phyloP scores from a whole-genome alignment of 2,329 filamentous ascomycete species.

The Botrytis elliptica region DNA sequence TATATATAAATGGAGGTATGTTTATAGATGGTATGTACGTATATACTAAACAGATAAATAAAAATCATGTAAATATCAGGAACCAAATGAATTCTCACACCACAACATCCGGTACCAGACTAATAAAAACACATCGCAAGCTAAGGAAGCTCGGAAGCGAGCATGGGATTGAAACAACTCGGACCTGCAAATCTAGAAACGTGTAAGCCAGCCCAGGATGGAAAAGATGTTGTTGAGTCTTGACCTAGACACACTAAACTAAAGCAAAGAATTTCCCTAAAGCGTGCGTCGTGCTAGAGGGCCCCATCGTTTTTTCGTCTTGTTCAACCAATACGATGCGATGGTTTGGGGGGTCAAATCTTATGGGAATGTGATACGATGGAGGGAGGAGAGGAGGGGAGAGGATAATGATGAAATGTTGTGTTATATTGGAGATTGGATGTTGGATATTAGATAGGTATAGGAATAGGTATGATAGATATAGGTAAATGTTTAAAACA shows the following conservation, averaged over 20 bases:
- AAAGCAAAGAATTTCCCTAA: neutral
- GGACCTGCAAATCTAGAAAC: slow-evolving; percentile 1
- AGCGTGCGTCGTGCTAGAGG: neutral
- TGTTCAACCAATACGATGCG: neutral
- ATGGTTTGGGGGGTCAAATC: neutral
- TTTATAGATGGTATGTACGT: too few relatives aligned
- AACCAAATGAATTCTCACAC: neutral
- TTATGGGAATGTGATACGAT: neutral
- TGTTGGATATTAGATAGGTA: too few relatives aligned
- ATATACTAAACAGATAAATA: too few relatives aligned
- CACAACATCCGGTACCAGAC: neutral
- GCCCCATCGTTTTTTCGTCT: neutral
- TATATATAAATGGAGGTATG: too few relatives aligned
- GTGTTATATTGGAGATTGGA: too few relatives aligned
- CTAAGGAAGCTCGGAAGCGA: neutral
- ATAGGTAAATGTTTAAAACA: too few relatives aligned
- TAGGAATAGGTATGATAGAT: too few relatives aligned
- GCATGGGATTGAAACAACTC: neutral
- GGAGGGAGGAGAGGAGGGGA: too few relatives aligned
- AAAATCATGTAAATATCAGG: too few relatives aligned
- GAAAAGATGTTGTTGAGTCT: too few relatives aligned
- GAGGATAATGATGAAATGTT: too few relatives aligned
- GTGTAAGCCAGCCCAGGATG: too few relatives aligned
- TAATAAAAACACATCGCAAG: neutral
- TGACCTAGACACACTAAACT: neutral